Evolutionary conservation across 441 rosid genomes (phyloP).

Genomic region (Gossypium lobatum): DNA sequence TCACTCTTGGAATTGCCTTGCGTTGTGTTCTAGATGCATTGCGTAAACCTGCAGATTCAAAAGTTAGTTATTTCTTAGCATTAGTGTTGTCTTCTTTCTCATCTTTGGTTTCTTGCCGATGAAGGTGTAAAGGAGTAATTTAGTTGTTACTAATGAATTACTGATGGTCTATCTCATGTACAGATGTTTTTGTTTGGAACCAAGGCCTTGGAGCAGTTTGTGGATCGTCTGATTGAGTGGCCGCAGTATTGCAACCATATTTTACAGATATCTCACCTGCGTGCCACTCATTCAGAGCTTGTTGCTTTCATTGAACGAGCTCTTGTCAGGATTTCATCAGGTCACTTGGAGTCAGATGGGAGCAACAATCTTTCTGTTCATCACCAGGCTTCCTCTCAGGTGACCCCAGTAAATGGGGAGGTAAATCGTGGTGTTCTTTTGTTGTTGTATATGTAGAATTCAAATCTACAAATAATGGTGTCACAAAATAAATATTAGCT

Average conservation of each 20-base stretch:
- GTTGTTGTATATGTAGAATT: neutral
- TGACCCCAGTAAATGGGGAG: conserved; percentile 59
- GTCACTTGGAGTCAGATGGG: conserved; percentile 73
- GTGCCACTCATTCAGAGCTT: conserved; percentile 77
- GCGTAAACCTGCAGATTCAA: conserved; percentile 97
- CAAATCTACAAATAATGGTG: neutral
- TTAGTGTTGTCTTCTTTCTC: neutral
- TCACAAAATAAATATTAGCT: neutral
- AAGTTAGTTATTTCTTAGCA: conserved; percentile 37
- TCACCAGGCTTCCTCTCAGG: conserved; percentile 46
- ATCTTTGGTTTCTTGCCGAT: neutral
- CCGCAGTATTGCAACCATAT: conserved; percentile 99
- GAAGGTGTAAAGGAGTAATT: neutral
- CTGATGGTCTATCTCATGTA: conserved; percentile 22
- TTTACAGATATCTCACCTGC: conserved; percentile 95
- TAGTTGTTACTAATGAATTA: conserved; percentile 1
- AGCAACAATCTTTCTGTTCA: conserved; percentile 38
- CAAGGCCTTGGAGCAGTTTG: conserved; percentile 94
- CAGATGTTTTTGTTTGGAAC: conserved; percentile 99
- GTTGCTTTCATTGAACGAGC: conserved; percentile 87
- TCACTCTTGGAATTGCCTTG: conserved; percentile 87
- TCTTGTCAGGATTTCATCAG: conserved; percentile 81
- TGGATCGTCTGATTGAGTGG: conserved; percentile 94
- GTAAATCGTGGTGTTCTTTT: conserved; percentile 27
- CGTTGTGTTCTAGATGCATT: conserved; percentile 95